phyloP scores from a whole-genome alignment of 176 grass and related monocot species.

The Pontederia crassipes region DNA sequence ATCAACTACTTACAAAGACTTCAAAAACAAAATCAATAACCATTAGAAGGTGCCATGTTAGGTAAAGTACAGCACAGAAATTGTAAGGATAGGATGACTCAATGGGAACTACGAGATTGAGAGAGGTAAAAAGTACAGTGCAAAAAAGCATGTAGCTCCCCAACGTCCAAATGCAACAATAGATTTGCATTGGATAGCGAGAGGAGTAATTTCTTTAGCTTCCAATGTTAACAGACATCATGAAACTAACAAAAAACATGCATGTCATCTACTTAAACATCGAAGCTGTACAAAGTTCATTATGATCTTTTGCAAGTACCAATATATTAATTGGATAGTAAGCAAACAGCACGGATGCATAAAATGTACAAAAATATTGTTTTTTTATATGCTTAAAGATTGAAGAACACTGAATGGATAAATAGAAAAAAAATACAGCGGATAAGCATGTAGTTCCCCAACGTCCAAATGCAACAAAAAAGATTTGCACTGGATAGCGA shows the following conservation, averaged over 20 bases:
- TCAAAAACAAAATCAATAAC: no score
- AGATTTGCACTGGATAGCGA: slow-evolving; percentile 44
- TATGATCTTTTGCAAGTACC: no score
- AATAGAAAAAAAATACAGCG: background rate
- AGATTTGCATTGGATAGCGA: background rate
- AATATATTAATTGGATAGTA: no score
- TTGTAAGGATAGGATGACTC: no score
- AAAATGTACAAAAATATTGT: no score
- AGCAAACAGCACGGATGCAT: no score
- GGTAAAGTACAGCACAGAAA: no score
- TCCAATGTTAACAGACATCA: background rate
- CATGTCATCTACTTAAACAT: background rate
- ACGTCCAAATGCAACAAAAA: slow-evolving; percentile 45
- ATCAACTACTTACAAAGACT: no score
- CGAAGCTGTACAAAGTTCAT: background rate
- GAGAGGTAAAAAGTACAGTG: background rate
- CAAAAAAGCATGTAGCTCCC: background rate
- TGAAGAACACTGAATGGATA: background rate
- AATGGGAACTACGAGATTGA: no score
- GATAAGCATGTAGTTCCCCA: slow-evolving; percentile 44
- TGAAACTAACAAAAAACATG: background rate
- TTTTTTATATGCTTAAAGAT: background rate
- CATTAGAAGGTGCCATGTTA: no score
- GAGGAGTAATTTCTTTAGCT: background rate
- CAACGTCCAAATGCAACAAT: background rate